Evolutionary conservation across 192 early-diverging fungal species (phyloP).

Genomic region (Ambispora gerdemannii): DNA sequence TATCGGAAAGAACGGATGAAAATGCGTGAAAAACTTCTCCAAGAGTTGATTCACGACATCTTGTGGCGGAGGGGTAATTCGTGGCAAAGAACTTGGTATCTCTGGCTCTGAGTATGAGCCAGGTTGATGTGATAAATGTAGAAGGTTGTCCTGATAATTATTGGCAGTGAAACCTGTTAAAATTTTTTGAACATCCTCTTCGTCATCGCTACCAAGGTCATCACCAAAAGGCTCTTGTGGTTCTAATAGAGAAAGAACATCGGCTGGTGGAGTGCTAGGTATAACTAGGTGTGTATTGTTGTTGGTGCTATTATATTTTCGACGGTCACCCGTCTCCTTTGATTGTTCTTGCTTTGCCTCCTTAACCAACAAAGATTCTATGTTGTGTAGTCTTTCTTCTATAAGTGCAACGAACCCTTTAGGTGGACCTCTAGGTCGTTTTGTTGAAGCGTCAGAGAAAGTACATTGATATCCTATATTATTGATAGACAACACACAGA

Average conservation of each 20-base stretch:
- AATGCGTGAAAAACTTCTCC: slow-evolving; percentile 32
- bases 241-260: not conserved
- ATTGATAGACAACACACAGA: not conserved
- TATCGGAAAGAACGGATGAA: slow-evolving; percentile 39
- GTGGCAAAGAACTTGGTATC: not conserved
- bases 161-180: not conserved
- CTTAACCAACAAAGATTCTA: slow-evolving; percentile 51
- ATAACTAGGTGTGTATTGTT: slow-evolving; percentile 28
- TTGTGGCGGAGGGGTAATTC: not conserved
- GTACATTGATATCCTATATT: slow-evolving; percentile 25
- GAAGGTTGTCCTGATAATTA: not conserved
- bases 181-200: slow-evolving; percentile 14
- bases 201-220: slow-evolving; percentile 7
- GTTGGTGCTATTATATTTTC: slow-evolving; percentile 22
- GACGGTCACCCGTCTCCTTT: not conserved
- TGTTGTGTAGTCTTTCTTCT: slow-evolving; percentile 49
- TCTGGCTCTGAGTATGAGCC: not conserved
- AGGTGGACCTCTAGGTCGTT: slow-evolving; percentile 47
- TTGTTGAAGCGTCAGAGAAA: slow-evolving; percentile 18
- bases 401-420: slow-evolving; percentile 67
- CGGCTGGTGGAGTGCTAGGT: slow-evolving; percentile 4
- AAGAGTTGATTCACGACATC: slow-evolving; percentile 8
- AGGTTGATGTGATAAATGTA: not conserved
- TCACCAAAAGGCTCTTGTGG: not conserved
- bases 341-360: slow-evolving; percentile 37